phyloP scores from a whole-genome alignment of 768 basidiomycete genomes.

The Lenzites betulinus region DNA sequence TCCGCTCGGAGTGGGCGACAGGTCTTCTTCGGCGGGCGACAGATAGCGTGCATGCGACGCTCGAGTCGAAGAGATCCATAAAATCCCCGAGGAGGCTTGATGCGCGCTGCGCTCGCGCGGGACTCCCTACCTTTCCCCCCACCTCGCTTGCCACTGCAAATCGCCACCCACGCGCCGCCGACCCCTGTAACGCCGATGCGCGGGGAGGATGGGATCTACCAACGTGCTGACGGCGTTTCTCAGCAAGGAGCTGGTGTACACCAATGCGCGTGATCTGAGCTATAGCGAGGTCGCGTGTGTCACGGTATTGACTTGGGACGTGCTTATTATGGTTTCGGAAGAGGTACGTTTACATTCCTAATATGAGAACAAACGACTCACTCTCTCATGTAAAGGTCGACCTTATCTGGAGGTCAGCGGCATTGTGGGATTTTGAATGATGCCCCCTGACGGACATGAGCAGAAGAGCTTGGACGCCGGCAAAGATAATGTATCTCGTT shows the following conservation, averaged over 20 bases:
- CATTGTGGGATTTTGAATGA: no score
- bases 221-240: neutral
- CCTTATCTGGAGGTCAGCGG: slow-evolving; percentile 27
- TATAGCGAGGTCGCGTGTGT: slow-evolving; percentile 21
- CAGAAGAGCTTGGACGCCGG: slow-evolving; percentile 26
- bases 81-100: neutral
- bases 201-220: neutral
- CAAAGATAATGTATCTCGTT: slow-evolving; percentile 25
- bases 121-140: neutral
- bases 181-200: neutral
- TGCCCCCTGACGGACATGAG: neutral
- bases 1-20: no score
- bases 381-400: slow-evolving; percentile 28
- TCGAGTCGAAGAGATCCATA: neutral
- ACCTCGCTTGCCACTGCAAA: neutral
- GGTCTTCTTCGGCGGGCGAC: no score
- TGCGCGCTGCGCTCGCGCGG: no score
- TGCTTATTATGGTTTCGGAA: slow-evolving; percentile 16
- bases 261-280: slow-evolving; percentile 11
- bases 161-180: no score
- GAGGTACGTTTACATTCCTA: slow-evolving; percentile 7
- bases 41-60: no score
- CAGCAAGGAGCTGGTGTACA: slow-evolving; percentile 1
- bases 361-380: no score
- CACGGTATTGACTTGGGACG: slow-evolving; percentile 20